These are phyloP conservation scores for Tricholoma saponaceum DNA, from an alignment of 768 basidiomycete species.

Conservation along the genomic window DNA sequence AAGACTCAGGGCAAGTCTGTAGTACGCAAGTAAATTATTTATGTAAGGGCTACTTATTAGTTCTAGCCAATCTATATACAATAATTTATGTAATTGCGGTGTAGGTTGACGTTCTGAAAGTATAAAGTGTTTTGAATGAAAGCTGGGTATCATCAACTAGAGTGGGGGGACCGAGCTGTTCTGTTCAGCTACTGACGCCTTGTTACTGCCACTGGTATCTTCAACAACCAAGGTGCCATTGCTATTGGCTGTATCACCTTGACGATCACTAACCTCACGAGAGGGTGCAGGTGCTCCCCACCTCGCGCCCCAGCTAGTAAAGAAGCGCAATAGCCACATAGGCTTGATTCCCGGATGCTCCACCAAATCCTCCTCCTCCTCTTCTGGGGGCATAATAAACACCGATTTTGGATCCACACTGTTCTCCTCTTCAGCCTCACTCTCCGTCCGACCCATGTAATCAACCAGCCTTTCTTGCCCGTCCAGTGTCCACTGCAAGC, in stretches of 20 bases:
- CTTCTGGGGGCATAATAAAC: constrained; percentile 23
- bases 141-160: neutral
- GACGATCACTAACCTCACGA: constrained; percentile 5
- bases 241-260: constrained; percentile 1
- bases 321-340: constrained; percentile 73
- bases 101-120: neutral
- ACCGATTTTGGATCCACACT: constrained; percentile 28
- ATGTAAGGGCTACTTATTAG: neutral
- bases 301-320: constrained; percentile 71
- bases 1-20: constrained; percentile 64
- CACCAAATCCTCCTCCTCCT: constrained; percentile 53
- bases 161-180: neutral
- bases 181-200: neutral
- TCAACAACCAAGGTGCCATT: neutral
- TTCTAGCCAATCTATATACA: constrained; percentile 11
- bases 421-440: constrained; percentile 72
- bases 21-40: constrained; percentile 40
- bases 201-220: neutral
- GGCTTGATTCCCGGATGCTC: constrained; percentile 59
- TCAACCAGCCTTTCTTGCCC: constrained; percentile 63
- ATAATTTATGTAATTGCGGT: constrained; percentile 14
- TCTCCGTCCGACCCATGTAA: constrained; percentile 64
- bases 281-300: constrained; percentile 41
- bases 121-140: neutral
- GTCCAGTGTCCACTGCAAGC: constrained; percentile 69